These are phyloP conservation scores for Schwanniomyces sp. DNA, from an alignment of 805 yeast species.

Conservation along the genomic window DNA sequence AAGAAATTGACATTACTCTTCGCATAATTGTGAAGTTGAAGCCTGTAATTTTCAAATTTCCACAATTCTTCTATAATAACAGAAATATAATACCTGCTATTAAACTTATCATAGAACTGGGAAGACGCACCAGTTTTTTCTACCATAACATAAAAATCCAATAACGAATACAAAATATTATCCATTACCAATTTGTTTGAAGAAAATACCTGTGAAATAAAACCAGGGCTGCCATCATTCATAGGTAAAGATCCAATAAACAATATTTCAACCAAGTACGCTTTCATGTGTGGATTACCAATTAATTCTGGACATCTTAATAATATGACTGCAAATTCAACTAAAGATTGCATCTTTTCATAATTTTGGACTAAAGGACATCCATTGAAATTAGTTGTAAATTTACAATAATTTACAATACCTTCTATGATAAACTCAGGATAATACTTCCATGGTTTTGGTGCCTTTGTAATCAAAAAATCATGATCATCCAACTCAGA, in stretches of 20 bases:
- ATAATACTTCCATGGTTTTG: slow-evolving; percentile 73
- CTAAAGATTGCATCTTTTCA: slow-evolving; percentile 53
- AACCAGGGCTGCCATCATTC: slow-evolving; percentile 65
- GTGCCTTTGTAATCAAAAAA: slow-evolving; percentile 61
- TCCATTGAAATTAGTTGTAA: slow-evolving; percentile 53
- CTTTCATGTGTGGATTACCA: slow-evolving; percentile 91
- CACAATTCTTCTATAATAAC: slow-evolving; percentile 80
- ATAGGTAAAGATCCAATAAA: slow-evolving; percentile 69
- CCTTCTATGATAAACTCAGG: slow-evolving; percentile 91
- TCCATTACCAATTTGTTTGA: slow-evolving; percentile 60
- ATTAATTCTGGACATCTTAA: slow-evolving; percentile 82
- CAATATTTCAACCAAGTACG: slow-evolving; percentile 76
- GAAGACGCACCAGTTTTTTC: slow-evolving; percentile 95
- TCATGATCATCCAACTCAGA: slow-evolving; percentile 77
- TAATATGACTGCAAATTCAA: slow-evolving; percentile 71
- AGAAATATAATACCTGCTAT: slow-evolving; percentile 83
- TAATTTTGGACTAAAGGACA: slow-evolving; percentile 57
- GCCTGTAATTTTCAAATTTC: slow-evolving; percentile 66
- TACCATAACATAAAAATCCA: slow-evolving; percentile 90
- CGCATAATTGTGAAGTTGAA: slow-evolving; percentile 69
- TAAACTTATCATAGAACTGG: slow-evolving; percentile 95
- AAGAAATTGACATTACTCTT: slow-evolving; percentile 75
- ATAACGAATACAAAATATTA: slow-evolving; percentile 74
- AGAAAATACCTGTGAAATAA: slow-evolving; percentile 65
- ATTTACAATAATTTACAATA: slow-evolving; percentile 66